Evolutionary conservation across 108 stramenopile genomes (phyloP), one percentile per base, ranked within the genome.

Genomic region (Poteriospumella lacustris): DNA sequence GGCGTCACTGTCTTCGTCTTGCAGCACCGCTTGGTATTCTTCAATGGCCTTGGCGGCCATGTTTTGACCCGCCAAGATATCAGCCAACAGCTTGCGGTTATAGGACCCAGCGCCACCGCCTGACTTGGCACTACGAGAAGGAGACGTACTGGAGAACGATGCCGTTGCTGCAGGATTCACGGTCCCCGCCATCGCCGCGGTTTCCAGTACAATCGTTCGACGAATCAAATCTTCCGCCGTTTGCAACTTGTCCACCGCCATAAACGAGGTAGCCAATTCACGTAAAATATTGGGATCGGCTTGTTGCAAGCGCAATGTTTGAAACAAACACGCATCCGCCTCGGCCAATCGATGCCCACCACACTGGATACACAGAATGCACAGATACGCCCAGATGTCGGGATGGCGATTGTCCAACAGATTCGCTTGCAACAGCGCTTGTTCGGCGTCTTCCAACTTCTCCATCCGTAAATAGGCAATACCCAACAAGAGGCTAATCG

Each of bases 1-100:
- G 5, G 3, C 19, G 41, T 73, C 70, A 38, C 9, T 5, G 28
- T 42, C 42, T 3, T 73, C 47, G 41, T 73, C 47, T 24, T 5
- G n/a, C 15, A 73, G 9, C 9, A 73, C 41, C 9, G 15, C 43
- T 38, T 73, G 5, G 31, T 73, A 73, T 24, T 42, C 70, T 19
- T 73, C 70, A 3, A 73, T 24, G 5, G 70, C 70, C 31, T 73
- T 44, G 26, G 41, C 70, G 31, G 70, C 41, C 3, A 29, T 24
- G 36, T 73, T 73, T 24, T 73, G 70, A 52, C 44, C 70, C 9
- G 70, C 70, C 12, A 73, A 34, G 3, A 73, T 24, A 56, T 73
- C 70, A 12, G 44, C 70, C 42, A 73, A 73, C 3, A 73, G 31
- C 31, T 56, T 44, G 41, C 70, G 70, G 26, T 24, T 73, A 56